phyloP scores from a whole-genome alignment of 768 basidiomycete species.

The Kwoniella mangroviensis region DNA sequence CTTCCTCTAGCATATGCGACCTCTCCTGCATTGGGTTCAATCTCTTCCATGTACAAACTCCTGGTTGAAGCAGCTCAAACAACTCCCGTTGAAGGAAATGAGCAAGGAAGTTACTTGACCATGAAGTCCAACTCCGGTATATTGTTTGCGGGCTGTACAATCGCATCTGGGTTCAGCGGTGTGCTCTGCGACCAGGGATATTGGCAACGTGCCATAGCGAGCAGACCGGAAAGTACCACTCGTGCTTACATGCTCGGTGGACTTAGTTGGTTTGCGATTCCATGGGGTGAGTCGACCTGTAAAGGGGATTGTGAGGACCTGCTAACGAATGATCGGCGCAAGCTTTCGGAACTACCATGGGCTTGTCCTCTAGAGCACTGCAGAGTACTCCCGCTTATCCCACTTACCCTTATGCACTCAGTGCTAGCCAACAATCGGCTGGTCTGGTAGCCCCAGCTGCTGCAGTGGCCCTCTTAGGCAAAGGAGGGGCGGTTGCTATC shows the following conservation, averaged over 20 bases:
- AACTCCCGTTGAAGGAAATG: constrained; percentile 63
- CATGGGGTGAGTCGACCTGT: constrained; percentile 53
- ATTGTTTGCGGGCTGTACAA: constrained; percentile 57
- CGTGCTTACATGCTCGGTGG: constrained; percentile 64
- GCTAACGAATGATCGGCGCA: background rate
- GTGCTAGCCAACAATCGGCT: constrained; percentile 56
- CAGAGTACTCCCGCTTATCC: constrained; percentile 62
- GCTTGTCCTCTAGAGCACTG: constrained; percentile 60
- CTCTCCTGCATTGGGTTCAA: constrained; percentile 60
- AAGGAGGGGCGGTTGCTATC: constrained; percentile 61
- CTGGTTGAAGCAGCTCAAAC: constrained; percentile 61
- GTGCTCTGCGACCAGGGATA: constrained; percentile 55
- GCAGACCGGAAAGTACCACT: constrained; percentile 57
- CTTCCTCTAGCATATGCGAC: constrained; percentile 37
- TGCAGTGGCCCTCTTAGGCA: constrained; percentile 62
- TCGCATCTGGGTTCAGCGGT: constrained; percentile 34
- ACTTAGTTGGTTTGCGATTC: constrained; percentile 67
- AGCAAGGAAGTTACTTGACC: constrained; percentile 65
- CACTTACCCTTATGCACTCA: constrained; percentile 63
- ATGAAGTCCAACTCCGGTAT: constrained; percentile 63
- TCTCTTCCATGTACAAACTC: constrained; percentile 61
- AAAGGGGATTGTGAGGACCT: too few relatives aligned
- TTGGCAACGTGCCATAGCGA: constrained; percentile 64
- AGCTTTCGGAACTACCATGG: constrained; percentile 62
- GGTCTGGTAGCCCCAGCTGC: constrained; percentile 63